Conservation (phyloP, 75 land plant species). For the Cryptomeria japonica region DNA sequence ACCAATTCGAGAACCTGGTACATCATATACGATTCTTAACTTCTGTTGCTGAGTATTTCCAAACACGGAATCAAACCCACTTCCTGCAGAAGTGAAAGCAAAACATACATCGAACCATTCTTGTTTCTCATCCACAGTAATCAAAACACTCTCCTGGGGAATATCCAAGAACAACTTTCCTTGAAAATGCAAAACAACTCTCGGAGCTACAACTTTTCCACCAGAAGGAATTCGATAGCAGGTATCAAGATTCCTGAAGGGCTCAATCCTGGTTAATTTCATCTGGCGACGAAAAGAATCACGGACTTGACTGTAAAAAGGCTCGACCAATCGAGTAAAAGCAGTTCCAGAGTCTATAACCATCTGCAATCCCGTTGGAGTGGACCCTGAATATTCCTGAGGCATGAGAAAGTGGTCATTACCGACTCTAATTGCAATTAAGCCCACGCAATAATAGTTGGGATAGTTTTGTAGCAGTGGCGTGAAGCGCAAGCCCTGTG, state of each 20-base stretch:
- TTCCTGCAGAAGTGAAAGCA: constrained; percentile 49
- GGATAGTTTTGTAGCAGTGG: constrained; percentile 51
- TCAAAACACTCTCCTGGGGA: constrained; percentile 46
- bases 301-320: constrained; percentile 31
- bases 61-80: constrained; percentile 40
- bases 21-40: constrained; percentile 31
- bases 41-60: constrained; percentile 66
- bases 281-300: constrained; percentile 36
- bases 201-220: constrained; percentile 19
- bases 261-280: constrained; percentile 13
- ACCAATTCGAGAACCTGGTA: no score
- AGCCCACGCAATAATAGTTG: constrained; percentile 55
- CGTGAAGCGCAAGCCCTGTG: constrained; percentile 30
- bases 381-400: constrained; percentile 20
- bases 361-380: constrained; percentile 54
- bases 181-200: constrained; percentile 43
- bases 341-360: constrained; percentile 77
- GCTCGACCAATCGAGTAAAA: constrained; percentile 49
- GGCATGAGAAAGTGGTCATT: constrained; percentile 24
- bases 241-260: constrained; percentile 42
- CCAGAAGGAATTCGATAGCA: constrained; percentile 27
- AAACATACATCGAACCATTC: constrained; percentile 40
- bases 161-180: constrained; percentile 30
- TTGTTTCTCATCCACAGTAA: constrained; percentile 29
- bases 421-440: constrained; percentile 44